Percentiles rank a stretch among this genome's conserved stretches.
These are phyloP conservation scores for Jatropha podagrica DNA, from an alignment of 441 rosid genomes.

Conservation along the genomic window DNA sequence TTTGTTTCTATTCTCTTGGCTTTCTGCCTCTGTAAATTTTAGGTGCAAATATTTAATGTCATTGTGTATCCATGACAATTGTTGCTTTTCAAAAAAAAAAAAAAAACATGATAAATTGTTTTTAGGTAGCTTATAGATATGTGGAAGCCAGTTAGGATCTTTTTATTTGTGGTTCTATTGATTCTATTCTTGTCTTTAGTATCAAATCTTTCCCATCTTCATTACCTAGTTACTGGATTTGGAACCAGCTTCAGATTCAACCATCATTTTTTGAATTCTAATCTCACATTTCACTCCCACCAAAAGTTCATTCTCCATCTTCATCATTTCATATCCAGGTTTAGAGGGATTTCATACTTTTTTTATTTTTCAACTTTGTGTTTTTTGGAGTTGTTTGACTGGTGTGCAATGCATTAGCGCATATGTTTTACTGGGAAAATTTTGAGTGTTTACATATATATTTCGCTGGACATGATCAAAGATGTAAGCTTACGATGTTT, in stretches of 20 bases:
- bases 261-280: conserved; percentile 17
- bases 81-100: too few species aligned
- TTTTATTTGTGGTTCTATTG: conserved; percentile 21
- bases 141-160: conserved; percentile 28
- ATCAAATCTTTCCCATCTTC: conserved; percentile 24
- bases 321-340: conserved; percentile 20
- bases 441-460: too few species aligned
- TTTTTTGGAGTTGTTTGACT: background rate
- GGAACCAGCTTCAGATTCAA: conserved; percentile 21
- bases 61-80: background rate
- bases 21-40: background rate
- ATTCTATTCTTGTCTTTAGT: conserved; percentile 26
- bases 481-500: too few species aligned
- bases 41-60: background rate
- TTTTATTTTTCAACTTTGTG: background rate
- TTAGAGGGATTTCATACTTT: background rate
- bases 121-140: conserved; percentile 8
- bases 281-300: conserved; percentile 12
- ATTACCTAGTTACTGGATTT: conserved; percentile 20
- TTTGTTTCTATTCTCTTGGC: background rate
- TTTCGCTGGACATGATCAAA: too few species aligned
- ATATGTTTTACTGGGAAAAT: background rate
- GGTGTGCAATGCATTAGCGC: background rate
- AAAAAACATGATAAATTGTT: background rate
- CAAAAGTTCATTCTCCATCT: conserved; percentile 18